Evolutionary conservation across 495 filamentous ascomycete genomes (phyloP), one percentile per base, ranked within the genome.

Genomic region (Paragyromitra xinjiangensis): DNA sequence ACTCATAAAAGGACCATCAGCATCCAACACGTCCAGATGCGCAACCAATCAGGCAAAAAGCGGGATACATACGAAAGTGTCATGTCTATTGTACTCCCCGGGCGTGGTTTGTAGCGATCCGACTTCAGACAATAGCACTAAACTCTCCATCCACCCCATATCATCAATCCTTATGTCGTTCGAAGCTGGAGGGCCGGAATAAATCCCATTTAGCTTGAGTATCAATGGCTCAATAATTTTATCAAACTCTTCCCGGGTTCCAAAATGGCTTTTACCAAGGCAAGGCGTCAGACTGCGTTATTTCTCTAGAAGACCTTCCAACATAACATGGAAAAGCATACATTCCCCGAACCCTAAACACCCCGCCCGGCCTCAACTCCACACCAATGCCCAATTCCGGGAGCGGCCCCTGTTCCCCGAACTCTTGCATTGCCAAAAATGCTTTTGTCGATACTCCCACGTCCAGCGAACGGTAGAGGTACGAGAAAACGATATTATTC

Each of bases 401-500:
- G 4, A 77, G 77, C 12, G 79, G 71, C 1, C 39, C 68, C 7
- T 19, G 26, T 22, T 29, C 14, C 3, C 59, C 77, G 34, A 69
- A 79, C 37, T 37, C 39, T 11, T 73, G 61, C 29, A 65, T 64
- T 8, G 53, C 44, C 55, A 63, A 7, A 22, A 75, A 79, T n/a
- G 78, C 78, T 24, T 83, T 77, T 61, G 84, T 85, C 12, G 84
- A 74, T 9, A 82, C 78, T 11, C 84, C 83, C 26, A 86, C 81
- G 8, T 88, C 83, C n/a, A 81, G 48, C n/a, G 83, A 84, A 19
- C 78, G 83, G 42, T 90, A 81, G 53, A 73, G 83, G 77, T 85
- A 88, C 6, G 84, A 83, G 81, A 87, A 89, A 58, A 88, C 86
- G 61, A 90, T 84, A 12, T 88, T 84, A 63, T 83, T 78, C 14